Evolutionary conservation across 2,329 filamentous ascomycete genomes (phyloP).

Genomic region (Esteya vermicola): DNA sequence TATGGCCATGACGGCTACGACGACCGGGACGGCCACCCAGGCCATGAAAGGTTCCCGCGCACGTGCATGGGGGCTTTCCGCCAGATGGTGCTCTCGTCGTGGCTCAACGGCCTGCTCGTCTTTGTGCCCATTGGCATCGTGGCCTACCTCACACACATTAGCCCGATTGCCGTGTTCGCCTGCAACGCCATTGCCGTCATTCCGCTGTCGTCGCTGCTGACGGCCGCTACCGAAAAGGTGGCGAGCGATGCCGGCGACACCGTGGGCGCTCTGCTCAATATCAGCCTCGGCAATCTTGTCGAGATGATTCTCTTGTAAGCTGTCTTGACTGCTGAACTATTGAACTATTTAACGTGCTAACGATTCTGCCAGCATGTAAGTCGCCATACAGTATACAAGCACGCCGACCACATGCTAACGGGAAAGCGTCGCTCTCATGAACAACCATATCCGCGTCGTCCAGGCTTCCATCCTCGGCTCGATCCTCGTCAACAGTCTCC

Average conservation of each 20-base stretch:
- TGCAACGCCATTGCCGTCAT: constrained; percentile 65
- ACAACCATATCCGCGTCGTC: constrained; percentile 86
- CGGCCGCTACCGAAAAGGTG: constrained; percentile 61
- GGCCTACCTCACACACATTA: constrained; percentile 34
- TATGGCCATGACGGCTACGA: background rate
- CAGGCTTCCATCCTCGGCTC: constrained; percentile 95
- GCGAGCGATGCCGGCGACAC: constrained; percentile 22
- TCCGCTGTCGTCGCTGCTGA: constrained; percentile 57
- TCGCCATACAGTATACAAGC: constrained; percentile 15
- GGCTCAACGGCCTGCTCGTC: constrained; percentile 61
- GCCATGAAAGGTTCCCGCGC: background rate
- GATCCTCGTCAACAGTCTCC: constrained; percentile 84
- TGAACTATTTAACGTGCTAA: constrained; percentile 8
- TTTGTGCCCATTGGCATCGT: constrained; percentile 71
- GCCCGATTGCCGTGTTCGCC: constrained; percentile 51
- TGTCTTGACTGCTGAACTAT: constrained; percentile 1
- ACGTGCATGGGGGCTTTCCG: constrained; percentile 2
- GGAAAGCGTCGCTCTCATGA: constrained; percentile 51
- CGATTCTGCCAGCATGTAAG: constrained; percentile 48
- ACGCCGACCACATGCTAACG: background rate
- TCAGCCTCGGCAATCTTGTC: constrained; percentile 60
- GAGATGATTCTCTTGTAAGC: constrained; percentile 61
- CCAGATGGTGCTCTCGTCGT: constrained; percentile 52
- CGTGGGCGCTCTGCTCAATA: constrained; percentile 14
- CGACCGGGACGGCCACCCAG: too few species aligned